These are phyloP conservation scores for Aspergillus latus DNA, from an alignment of 2,329 filamentous ascomycete species.

Conservation along the genomic window DNA sequence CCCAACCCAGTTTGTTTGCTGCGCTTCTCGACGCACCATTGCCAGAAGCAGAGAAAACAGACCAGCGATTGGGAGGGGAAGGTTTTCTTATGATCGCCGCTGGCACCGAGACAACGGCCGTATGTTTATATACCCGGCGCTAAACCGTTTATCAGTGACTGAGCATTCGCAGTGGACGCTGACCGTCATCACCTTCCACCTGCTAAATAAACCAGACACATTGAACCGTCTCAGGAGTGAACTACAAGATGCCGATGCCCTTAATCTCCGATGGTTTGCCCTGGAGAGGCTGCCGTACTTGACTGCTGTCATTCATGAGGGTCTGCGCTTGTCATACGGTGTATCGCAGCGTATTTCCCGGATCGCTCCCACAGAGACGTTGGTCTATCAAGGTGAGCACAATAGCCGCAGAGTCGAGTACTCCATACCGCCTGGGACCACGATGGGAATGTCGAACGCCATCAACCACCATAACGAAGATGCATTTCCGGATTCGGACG, in stretches of 20 bases:
- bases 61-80: background rate
- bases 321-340: slow-evolving; percentile 38
- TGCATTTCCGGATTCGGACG: background rate
- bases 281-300: slow-evolving; percentile 44
- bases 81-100: background rate
- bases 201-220: slow-evolving; percentile 22
- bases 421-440: slow-evolving; percentile 31
- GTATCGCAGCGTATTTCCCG: slow-evolving; percentile 41
- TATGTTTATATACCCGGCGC: slow-evolving; percentile 26
- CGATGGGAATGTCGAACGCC: slow-evolving; percentile 39
- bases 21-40: background rate
- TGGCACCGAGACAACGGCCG: background rate
- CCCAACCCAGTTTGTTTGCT: background rate
- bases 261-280: slow-evolving; percentile 20
- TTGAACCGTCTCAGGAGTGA: slow-evolving; percentile 21
- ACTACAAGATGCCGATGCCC: slow-evolving; percentile 13
- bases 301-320: slow-evolving; percentile 29
- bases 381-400: background rate
- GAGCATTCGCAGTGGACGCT: slow-evolving; percentile 18
- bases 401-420: slow-evolving; percentile 22
- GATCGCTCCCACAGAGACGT: slow-evolving; percentile 8
- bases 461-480: slow-evolving; percentile 29
- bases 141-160: slow-evolving; percentile 16
- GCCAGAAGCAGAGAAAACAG: background rate
- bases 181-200: slow-evolving; percentile 18